Percentiles rank a stretch among this genome's conserved stretches.
Evolutionary conservation across 2,329 filamentous ascomycete genomes (phyloP).

Genomic region (Dothideomycetes sp.): DNA sequence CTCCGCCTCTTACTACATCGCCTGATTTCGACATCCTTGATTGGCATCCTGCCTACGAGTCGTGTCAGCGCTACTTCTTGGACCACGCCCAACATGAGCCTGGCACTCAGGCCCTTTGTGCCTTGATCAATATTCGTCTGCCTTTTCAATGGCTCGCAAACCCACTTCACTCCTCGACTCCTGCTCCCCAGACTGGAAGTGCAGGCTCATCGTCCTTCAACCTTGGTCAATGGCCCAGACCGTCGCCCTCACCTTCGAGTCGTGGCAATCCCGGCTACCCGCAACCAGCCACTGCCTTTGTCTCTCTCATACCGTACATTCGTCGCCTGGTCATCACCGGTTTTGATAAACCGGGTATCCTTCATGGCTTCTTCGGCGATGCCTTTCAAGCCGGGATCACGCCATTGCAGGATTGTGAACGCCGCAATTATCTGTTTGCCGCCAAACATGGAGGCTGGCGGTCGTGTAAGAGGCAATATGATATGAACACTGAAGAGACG

Average conservation of each 20-base stretch:
- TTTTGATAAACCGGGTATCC: constrained; percentile 74
- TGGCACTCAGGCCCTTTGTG: constrained; percentile 76
- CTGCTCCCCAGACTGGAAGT: constrained; percentile 8
- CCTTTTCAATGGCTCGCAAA: constrained; percentile 62
- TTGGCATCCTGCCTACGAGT: constrained; percentile 87
- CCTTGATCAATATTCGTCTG: constrained; percentile 83
- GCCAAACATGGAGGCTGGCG: constrained; percentile 89
- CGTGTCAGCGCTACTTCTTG: constrained; percentile 82
- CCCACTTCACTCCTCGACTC: constrained; percentile 32
- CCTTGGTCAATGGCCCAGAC: constrained; percentile 19
- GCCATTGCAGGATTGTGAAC: constrained; percentile 74
- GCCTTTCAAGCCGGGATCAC: constrained; percentile 76
- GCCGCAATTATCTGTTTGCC: constrained; percentile 89
- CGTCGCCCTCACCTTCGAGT: constrained; percentile 26
- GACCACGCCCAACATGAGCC: constrained; percentile 78
- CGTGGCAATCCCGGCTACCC: constrained; percentile 15
- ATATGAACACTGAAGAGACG: constrained; percentile 63
- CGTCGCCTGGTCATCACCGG: constrained; percentile 83
- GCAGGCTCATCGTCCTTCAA: constrained; percentile 14
- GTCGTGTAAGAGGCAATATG: constrained; percentile 80
- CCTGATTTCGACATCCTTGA: constrained; percentile 69
- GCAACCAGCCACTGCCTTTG: constrained; percentile 23
- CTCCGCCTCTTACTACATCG: constrained; percentile 24
- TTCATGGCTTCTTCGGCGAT: constrained; percentile 95
- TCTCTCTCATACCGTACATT: constrained; percentile 79